These are phyloP conservation scores for Wickerhamiella shivajii DNA, from an alignment of 805 yeast species.

Conservation along the genomic window DNA sequence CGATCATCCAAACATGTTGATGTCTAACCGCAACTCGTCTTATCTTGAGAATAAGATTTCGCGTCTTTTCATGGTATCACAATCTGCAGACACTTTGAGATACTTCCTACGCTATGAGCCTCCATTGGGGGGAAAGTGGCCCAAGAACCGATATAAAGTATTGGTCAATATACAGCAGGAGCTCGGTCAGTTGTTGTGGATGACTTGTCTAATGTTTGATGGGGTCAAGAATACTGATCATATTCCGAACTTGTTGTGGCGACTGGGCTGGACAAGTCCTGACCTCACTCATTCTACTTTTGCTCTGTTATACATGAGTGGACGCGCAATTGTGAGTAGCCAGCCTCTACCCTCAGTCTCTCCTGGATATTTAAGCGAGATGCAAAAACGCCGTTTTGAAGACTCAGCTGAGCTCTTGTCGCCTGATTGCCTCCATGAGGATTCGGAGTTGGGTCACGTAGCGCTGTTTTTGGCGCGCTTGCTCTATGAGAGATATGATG, in stretches of 20 bases:
- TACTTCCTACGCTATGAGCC: slow-evolving; percentile 23
- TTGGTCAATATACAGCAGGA: slow-evolving; percentile 19
- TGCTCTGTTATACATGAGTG: slow-evolving; percentile 7
- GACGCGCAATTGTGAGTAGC: slow-evolving; percentile 3
- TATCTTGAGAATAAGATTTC: slow-evolving; percentile 13
- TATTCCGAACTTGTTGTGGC: slow-evolving; percentile 7
- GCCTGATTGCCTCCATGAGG: slow-evolving; percentile 9
- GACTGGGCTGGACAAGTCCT: slow-evolving; percentile 11
- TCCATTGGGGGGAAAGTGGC: slow-evolving; percentile 24
- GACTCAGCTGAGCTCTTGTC: not conserved
- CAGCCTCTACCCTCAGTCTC: slow-evolving; percentile 8
- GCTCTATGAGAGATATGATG: slow-evolving; percentile 24
- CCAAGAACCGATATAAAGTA: slow-evolving; percentile 21
- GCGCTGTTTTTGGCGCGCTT: slow-evolving; percentile 19
- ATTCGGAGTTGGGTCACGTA: slow-evolving; percentile 17
- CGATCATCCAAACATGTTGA: slow-evolving; percentile 13
- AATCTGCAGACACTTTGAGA: slow-evolving; percentile 14
- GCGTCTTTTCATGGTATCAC: slow-evolving; percentile 9
- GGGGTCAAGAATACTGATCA: slow-evolving; percentile 14
- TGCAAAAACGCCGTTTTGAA: slow-evolving; percentile 1
- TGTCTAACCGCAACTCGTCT: slow-evolving; percentile 13
- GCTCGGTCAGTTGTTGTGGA: slow-evolving; percentile 17
- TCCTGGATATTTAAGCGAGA: slow-evolving; percentile 7
- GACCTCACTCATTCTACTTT: slow-evolving; percentile 3
- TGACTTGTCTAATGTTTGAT: slow-evolving; percentile 20